phyloP scores from a whole-genome alignment of 345 rosid genomes.

The Bruguiera gymnorhiza region DNA sequence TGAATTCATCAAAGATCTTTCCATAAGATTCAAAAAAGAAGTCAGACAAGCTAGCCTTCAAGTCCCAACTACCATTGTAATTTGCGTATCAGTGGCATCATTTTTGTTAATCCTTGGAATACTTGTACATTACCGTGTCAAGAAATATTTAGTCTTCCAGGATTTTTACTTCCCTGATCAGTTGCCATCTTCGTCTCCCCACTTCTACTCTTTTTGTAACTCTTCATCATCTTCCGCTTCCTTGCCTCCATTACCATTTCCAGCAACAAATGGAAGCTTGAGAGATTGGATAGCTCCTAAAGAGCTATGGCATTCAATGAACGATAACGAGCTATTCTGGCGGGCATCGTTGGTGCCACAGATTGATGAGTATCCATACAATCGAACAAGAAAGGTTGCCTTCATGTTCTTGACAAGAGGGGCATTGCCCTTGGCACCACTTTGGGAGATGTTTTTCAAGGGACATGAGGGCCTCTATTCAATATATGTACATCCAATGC shows the following conservation, averaged over 20 bases:
- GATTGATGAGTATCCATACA: slow-evolving; percentile 15
- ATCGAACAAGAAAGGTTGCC: slow-evolving; percentile 23
- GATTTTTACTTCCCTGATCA: slow-evolving; percentile 15
- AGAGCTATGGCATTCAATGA: slow-evolving; percentile 32
- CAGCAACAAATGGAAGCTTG: neutral
- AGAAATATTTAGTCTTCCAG: slow-evolving; percentile 19
- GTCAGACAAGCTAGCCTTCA: slow-evolving; percentile 13
- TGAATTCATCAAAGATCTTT: slow-evolving; percentile 18
- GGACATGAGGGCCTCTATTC: slow-evolving; percentile 26
- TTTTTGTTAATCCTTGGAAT: slow-evolving; percentile 22
- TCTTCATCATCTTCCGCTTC: slow-evolving; percentile 12
- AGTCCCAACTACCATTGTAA: slow-evolving; percentile 4
- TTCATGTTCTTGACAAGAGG: slow-evolving; percentile 31
- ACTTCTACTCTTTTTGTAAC: slow-evolving; percentile 7
- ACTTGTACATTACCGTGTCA: slow-evolving; percentile 13
- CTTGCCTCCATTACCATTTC: neutral
- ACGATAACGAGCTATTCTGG: slow-evolving; percentile 34
- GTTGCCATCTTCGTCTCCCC: neutral
- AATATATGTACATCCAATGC: slow-evolving; percentile 17
- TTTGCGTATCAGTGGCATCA: slow-evolving; percentile 23
- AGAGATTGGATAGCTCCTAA: slow-evolving; percentile 7
- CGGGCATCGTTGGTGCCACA: slow-evolving; percentile 23
- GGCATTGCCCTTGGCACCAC: slow-evolving; percentile 25
- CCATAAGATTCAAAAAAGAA: slow-evolving; percentile 12
- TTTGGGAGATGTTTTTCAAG: slow-evolving; percentile 35